These are phyloP conservation scores for Pontederia paniculata DNA, from an alignment of 176 grass and related monocot genomes.

Conservation along the genomic window DNA sequence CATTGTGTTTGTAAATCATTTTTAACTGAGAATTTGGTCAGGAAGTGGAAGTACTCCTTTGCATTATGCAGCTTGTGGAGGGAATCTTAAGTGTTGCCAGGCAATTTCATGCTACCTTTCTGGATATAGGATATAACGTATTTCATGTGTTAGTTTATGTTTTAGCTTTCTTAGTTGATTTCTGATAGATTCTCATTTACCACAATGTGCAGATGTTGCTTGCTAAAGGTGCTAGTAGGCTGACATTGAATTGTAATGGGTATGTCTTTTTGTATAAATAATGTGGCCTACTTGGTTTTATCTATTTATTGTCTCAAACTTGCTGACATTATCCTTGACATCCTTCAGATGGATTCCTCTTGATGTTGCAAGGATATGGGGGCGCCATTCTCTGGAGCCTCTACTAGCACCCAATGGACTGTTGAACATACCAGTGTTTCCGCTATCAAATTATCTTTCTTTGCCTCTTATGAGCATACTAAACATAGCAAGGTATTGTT, in stretches of 20 bases:
- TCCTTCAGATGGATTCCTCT: conserved; percentile 75
- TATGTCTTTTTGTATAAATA: conserved; percentile 26
- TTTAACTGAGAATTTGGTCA: conserved; percentile 22
- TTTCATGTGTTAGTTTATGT: conserved; percentile 17
- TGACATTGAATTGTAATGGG: conserved; percentile 94
- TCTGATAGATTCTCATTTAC: conserved; percentile 14
- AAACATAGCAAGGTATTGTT: conserved; percentile 74
- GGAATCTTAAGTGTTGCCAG: conserved; percentile 83
- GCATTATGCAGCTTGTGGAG: conserved; percentile 85
- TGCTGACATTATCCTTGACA: conserved; percentile 11
- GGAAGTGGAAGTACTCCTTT: conserved; percentile 88
- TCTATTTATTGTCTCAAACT: neutral
- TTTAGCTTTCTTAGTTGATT: conserved; percentile 4
- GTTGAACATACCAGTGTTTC: conserved; percentile 46
- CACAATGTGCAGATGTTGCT: conserved; percentile 59
- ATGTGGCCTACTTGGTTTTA: neutral
- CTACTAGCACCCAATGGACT: conserved; percentile 82
- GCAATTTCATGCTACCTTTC: conserved; percentile 24
- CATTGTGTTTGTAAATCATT: neutral
- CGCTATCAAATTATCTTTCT: conserved; percentile 69
- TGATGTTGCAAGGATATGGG: conserved; percentile 84
- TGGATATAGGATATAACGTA: conserved; percentile 10
- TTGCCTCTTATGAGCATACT: conserved; percentile 96
- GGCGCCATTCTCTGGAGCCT: conserved; percentile 45
- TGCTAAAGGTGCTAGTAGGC: conserved; percentile 75